Base-by-base conservation (phyloP, 2,329 filamentous ascomycete genomes). In the Colletotrichum lupini region DNA sequence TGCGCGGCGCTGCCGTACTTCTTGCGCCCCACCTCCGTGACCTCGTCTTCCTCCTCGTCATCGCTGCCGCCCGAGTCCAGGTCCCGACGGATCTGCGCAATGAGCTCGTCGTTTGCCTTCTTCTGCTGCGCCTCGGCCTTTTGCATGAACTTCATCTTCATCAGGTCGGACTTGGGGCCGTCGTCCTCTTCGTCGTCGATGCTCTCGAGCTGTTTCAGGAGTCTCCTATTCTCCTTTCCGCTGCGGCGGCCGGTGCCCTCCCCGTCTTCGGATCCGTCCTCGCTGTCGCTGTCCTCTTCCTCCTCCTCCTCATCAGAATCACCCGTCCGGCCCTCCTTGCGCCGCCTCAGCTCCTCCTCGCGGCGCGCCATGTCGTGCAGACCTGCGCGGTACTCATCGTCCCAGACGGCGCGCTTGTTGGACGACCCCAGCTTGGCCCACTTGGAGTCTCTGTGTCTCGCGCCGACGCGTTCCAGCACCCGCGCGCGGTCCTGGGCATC, bases 91-190 rank as follows among this genome's bases (percentile, higher is more conserved):
- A 98, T 90, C 76, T 91, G 87, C 55, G 87, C 88, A 14, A 94
- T 85, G 69, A 94, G 90, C 68, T 94, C 93, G 77, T 98, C 94
- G 77, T 98, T 98, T 70, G 91, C 89, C 75, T 92, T 90, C 81
- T 92, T 95, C 78, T 91, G 91, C 49, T 91, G 88, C 32, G 92
- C 93, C 79, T 98, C 95, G 1, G 95, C 94, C 76, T 93, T 95
- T 78, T 93, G 91, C 97, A 99, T 98, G 81, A 99, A 99, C 74
- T 94, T 94, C 92, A 99, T 95, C 64, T 90, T 89, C 82, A 94
- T 91, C 7, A 99, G 85, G 77, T 91, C 92, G 16, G 92, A 92
- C 0, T 89, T 89, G 22, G 80, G 85, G n/a, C 84, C 84, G 26
- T 89, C 87, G 16, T 87, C 83, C 9, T 84, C 79, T 42, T 85